phyloP scores from a whole-genome alignment of 2,329 filamentous ascomycete species.

The Keithomyces neogunnii region DNA sequence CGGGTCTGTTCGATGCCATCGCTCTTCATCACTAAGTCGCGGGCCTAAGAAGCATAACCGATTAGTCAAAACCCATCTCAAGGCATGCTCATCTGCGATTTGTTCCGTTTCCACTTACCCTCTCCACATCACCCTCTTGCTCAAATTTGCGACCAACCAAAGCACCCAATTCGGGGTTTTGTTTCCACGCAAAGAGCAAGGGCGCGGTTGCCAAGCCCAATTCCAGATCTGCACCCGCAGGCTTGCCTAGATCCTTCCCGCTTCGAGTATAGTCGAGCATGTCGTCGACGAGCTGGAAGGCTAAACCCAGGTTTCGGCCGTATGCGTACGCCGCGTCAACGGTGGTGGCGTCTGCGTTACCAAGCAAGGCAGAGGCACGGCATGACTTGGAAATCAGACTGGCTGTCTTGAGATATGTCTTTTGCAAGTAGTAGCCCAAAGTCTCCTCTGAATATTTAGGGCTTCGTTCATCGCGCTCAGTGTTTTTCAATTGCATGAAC shows the following conservation, averaged over 20 bases:
- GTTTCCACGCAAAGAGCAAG: constrained; percentile 90
- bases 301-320: constrained; percentile 85
- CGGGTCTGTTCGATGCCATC: constrained; percentile 89
- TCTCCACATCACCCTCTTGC: constrained; percentile 72
- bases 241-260: constrained; percentile 82
- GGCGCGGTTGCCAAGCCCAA: constrained; percentile 90
- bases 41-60: constrained; percentile 52
- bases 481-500: constrained; percentile 99
- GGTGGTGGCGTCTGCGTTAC: constrained; percentile 65
- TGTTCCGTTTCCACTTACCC: constrained; percentile 43
- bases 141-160: constrained; percentile 89
- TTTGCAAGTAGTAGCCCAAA: constrained; percentile 88
- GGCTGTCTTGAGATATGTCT: constrained; percentile 96
- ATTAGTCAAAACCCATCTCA: not conserved
- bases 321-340: constrained; percentile 90
- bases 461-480: constrained; percentile 74
- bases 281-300: constrained; percentile 96
- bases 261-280: constrained; percentile 94
- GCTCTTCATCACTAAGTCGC: constrained; percentile 73
- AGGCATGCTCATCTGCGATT: not conserved
- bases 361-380: constrained; percentile 78
- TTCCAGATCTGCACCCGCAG: constrained; percentile 87
- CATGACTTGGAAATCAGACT: constrained; percentile 95
- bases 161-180: constrained; percentile 72
- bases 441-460: constrained; percentile 84